phyloP scores from a whole-genome alignment of 805 yeast genomes.

The Kluyveromyces nonfermentans region DNA sequence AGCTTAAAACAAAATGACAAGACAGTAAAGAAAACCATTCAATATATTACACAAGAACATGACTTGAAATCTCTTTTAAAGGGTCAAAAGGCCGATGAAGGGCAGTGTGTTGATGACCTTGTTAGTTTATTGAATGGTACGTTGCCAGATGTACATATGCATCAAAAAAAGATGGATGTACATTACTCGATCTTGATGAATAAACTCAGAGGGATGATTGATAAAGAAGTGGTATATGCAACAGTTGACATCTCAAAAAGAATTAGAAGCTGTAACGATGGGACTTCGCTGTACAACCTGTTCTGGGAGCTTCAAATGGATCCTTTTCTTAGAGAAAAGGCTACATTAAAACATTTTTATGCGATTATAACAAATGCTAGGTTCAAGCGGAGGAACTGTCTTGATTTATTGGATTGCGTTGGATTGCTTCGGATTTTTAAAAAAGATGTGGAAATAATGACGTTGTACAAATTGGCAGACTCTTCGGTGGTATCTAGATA shows the following conservation, averaged over 20 bases:
- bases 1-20: background rate
- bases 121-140: slow-evolving; percentile 21
- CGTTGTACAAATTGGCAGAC: background rate
- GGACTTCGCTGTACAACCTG: background rate
- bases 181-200: slow-evolving; percentile 24
- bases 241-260: background rate
- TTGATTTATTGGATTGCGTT: slow-evolving; percentile 1
- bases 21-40: background rate
- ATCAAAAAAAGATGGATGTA: slow-evolving; percentile 16
- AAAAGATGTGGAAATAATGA: background rate
- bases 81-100: slow-evolving; percentile 3
- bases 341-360: slow-evolving; percentile 2
- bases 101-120: slow-evolving; percentile 19
- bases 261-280: background rate
- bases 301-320: slow-evolving; percentile 3
- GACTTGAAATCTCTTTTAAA: background rate
- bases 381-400: background rate
- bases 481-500: background rate
- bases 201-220: slow-evolving; percentile 19
- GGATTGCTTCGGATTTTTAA: background rate
- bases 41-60: slow-evolving; percentile 1
- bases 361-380: background rate
- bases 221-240: slow-evolving; percentile 2
- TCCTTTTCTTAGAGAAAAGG: slow-evolving; percentile 1
- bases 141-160: slow-evolving; percentile 18